phyloP scores from a whole-genome alignment of 495 filamentous ascomycete species.

The Daldinia vernicosa region DNA sequence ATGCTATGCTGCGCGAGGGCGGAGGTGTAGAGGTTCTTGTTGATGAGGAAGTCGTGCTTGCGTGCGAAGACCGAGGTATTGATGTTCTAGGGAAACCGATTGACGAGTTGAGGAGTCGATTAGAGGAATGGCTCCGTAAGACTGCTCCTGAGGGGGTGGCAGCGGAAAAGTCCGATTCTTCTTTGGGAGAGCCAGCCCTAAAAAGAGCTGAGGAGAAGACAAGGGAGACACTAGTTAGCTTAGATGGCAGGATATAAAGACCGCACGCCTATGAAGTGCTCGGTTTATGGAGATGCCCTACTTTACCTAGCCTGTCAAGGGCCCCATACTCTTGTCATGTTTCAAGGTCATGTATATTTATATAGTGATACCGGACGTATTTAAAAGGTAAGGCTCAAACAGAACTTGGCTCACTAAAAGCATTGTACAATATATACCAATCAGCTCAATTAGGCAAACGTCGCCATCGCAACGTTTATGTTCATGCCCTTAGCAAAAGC shows the following conservation, averaged over 20 bases:
- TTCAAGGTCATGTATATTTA: background rate
- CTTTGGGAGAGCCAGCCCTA: background rate
- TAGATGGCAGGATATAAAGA: constrained; percentile 5
- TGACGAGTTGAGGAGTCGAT: constrained; percentile 36
- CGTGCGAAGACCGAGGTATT: constrained; percentile 55
- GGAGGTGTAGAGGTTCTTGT: constrained; percentile 51
- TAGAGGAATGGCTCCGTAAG: constrained; percentile 50
- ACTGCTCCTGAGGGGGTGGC: constrained; percentile 24
- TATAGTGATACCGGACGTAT: background rate
- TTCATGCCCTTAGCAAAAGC: background rate
- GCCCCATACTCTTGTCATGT: background rate
- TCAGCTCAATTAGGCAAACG: constrained; percentile 1
- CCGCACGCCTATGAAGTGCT: background rate
- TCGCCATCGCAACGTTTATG: background rate
- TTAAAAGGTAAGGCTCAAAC: constrained; percentile 2
- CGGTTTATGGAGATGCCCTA: background rate
- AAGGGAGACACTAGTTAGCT: constrained; percentile 24
- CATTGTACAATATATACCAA: constrained; percentile 2
- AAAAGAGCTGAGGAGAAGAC: constrained; percentile 27
- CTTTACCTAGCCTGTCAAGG: background rate
- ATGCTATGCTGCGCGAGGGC: constrained; percentile 46
- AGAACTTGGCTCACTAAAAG: constrained; percentile 19
- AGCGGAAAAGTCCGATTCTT: background rate
- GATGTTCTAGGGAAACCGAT: constrained; percentile 43
- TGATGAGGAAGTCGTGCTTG: constrained; percentile 54